A percentile compares a stretch with the other conserved stretches of the same genome.
Conservation (phyloP, 768 basidiomycete genomes). For the Suillus americanus region DNA sequence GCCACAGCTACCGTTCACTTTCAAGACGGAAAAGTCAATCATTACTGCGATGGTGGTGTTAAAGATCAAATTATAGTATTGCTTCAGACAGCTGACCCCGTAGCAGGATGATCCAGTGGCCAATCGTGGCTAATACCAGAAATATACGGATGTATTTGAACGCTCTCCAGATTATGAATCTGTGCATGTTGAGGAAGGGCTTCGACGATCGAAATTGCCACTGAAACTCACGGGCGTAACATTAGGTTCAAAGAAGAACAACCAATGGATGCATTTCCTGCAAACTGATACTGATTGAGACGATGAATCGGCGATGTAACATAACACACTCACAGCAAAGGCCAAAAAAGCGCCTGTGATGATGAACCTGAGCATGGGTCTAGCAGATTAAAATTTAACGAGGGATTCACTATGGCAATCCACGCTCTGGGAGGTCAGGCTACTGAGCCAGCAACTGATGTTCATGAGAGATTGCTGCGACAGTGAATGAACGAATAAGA, state of each 20-base stretch:
- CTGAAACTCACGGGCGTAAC: background rate
- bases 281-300: background rate
- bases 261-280: slow-evolving; percentile 1
- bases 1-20: background rate
- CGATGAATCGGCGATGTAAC: background rate
- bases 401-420: background rate
- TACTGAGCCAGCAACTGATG: background rate
- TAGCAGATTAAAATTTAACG: background rate
- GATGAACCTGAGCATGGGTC: background rate
- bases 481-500: too few species aligned
- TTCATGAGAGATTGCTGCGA: background rate
- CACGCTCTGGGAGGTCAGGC: background rate
- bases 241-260: slow-evolving; percentile 1
- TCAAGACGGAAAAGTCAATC: background rate
- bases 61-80: background rate
- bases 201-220: background rate
- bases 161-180: background rate
- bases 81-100: background rate
- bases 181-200: background rate
- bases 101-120: background rate
- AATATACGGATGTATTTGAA: background rate
- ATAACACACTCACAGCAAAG: background rate
- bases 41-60: background rate
- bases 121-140: background rate
- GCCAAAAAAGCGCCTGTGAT: background rate